Evolutionary conservation across 306 rosid genomes (phyloP).

Genomic region (Nissolia schottii): DNA sequence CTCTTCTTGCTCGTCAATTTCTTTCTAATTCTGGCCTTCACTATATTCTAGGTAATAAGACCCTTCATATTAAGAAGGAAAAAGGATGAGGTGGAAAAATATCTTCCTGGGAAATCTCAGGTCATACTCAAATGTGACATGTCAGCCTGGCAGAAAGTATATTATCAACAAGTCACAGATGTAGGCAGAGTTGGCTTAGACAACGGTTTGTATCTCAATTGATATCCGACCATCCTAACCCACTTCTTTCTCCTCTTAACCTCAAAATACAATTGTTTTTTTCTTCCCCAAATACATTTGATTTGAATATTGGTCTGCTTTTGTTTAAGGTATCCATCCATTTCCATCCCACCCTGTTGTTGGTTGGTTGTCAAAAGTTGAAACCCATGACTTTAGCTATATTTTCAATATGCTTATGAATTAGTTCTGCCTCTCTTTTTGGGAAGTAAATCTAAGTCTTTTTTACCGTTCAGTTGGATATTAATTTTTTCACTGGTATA

Average conservation of each 20-base stretch:
- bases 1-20: neutral
- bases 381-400: neutral
- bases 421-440: neutral
- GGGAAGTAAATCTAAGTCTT: neutral
- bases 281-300: neutral
- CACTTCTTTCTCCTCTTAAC: neutral
- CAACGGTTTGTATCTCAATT: slow-evolving; percentile 51
- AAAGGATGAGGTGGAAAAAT: slow-evolving; percentile 90
- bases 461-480: neutral
- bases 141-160: slow-evolving; percentile 93
- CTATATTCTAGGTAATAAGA: slow-evolving; percentile 65
- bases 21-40: slow-evolving; percentile 20
- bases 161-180: slow-evolving; percentile 82
- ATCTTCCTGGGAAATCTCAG: slow-evolving; percentile 86
- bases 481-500: slow-evolving; percentile 8
- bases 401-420: neutral
- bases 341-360: neutral
- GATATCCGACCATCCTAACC: neutral
- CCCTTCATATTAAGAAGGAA: slow-evolving; percentile 93
- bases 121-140: slow-evolving; percentile 86
- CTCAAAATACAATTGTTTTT: neutral
- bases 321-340: neutral
- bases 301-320: neutral
- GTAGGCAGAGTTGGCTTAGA: slow-evolving; percentile 80
- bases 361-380: neutral